Evolutionary conservation across 148 eudicot species (phyloP), one percentile per base, ranked within the genome.

Genomic region (Camellia sinensis): DNA sequence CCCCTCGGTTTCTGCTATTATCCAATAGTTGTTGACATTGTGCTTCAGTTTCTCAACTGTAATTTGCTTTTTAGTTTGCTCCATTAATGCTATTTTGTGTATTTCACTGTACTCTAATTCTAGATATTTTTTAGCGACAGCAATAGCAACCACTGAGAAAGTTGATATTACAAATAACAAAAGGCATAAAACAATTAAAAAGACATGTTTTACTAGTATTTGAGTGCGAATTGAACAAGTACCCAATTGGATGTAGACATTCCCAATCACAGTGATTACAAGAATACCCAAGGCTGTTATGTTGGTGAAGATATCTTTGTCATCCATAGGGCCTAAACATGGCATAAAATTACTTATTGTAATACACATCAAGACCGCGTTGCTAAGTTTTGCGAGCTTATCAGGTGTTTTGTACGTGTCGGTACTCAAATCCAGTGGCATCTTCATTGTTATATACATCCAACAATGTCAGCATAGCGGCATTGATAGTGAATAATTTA

Each of bases 261-360:
- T 80, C 18, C 52, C 78, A 2, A 61, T 63, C 6, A 74, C 61
- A 12, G 86, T 84, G 78, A 80, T 60, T 3, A 84, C 78, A 1
- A 84, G 74, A 44, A 84, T 80, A 43, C 64, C 86, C 79, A 80
- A 77, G 54, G 83, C 83, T 4, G 43, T 41, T 40, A 80, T 75
- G 79, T 84, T 84, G 13, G 61, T 44, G 29, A 84, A 40, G 48
- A 81, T 46, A 14, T 78, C 83, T n/a, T 53, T 56, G 15, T 80
- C 67, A 0, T 84, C 74, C 80, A 77, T 77, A 40, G 79, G 13
- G 3, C 83, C 86, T 64, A 84, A 65, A 56, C 81, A 84, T 7
- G 79, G 78, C 74, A 73, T 40, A 43, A 67, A 77, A 53, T 72
- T 80, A 5, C 75, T 75, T 76, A 84, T 78, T 4, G 43, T 75